These are phyloP conservation scores for Hypoxylon perforatum DNA, from an alignment of 495 filamentous ascomycete genomes.

Conservation along the genomic window DNA sequence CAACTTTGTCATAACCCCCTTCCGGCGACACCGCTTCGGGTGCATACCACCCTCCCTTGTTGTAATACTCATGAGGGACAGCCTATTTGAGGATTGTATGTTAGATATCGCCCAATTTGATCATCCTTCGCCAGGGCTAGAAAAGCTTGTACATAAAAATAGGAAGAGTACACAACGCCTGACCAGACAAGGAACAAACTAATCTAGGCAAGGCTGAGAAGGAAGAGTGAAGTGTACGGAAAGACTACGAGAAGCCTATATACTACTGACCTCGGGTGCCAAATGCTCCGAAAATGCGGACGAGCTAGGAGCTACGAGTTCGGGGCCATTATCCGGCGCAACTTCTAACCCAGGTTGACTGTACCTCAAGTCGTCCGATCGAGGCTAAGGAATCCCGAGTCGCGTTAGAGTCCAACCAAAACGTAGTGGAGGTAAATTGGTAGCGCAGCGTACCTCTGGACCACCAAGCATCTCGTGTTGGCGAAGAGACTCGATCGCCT, in stretches of 20 bases:
- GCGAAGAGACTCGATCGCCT: not conserved
- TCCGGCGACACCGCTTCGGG: not conserved
- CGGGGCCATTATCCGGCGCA: not conserved
- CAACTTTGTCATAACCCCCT: not conserved
- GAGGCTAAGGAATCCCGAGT: not conserved
- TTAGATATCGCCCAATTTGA: not conserved
- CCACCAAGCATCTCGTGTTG: not conserved
- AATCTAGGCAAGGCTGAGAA: no score
- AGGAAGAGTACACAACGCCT: not conserved
- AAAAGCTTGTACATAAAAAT: not conserved
- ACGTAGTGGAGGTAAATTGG: not conserved
- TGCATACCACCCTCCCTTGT: not conserved
- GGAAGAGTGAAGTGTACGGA: not conserved
- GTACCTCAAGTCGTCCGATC: not conserved
- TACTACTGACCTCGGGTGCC: conserved; percentile 16
- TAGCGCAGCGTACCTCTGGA: not conserved
- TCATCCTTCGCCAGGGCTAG: not conserved
- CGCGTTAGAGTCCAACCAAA: not conserved
- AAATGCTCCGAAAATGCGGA: conserved; percentile 1
- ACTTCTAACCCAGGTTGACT: conserved; percentile 16
- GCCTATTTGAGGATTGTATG: not conserved
- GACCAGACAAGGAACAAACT: not conserved
- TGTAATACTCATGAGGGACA: conserved; percentile 1
- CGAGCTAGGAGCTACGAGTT: not conserved
- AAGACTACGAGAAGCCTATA: not conserved